Percentiles rank a stretch among this genome's conserved stretches.
phyloP scores from a whole-genome alignment of 2,329 filamentous ascomycete species.

The Aspergillus floridensis region DNA sequence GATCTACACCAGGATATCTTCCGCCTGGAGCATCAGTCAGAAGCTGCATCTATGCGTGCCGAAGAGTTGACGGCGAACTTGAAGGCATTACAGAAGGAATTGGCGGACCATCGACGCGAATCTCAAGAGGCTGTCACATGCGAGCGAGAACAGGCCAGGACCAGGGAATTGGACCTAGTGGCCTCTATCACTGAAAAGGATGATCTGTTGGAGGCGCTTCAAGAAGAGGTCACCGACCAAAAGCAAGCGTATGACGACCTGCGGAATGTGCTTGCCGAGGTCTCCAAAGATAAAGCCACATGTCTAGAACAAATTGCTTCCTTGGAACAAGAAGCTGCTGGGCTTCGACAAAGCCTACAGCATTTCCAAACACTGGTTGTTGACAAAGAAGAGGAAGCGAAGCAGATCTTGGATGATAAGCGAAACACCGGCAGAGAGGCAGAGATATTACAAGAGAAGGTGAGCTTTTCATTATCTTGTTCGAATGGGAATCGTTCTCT shows the following conservation, averaged over 20 bases:
- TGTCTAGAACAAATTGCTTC: conserved; percentile 19
- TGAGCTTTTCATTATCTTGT: conserved; percentile 13
- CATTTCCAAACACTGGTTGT: conserved; percentile 15
- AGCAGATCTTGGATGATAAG: conserved; percentile 22
- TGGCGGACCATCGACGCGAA: conserved; percentile 36
- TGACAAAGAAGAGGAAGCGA: conserved; percentile 29
- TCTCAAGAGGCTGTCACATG: conserved; percentile 29
- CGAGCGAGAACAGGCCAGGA: conserved; percentile 31
- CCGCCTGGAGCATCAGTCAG: conserved; percentile 37
- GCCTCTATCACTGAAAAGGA: conserved; percentile 45
- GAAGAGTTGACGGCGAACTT: conserved; percentile 36
- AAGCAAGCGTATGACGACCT: conserved; percentile 22
- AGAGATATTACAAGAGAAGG: conserved; percentile 22
- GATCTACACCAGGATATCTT: conserved; percentile 42
- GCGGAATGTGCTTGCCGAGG: conserved; percentile 19
- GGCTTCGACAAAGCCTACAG: conserved; percentile 23
- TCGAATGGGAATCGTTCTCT: not conserved
- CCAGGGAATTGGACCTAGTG: conserved; percentile 44
- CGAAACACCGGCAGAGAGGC: conserved; percentile 16
- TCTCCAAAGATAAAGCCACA: conserved; percentile 25
- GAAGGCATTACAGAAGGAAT: conserved; percentile 33
- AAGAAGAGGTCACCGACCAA: conserved; percentile 33
- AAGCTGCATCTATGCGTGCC: conserved; percentile 38
- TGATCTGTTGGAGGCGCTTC: conserved; percentile 44
- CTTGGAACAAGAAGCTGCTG: conserved; percentile 28